Conservation (phyloP, 139 green algal species). For the Deuterostichococcus epilithicus region DNA sequence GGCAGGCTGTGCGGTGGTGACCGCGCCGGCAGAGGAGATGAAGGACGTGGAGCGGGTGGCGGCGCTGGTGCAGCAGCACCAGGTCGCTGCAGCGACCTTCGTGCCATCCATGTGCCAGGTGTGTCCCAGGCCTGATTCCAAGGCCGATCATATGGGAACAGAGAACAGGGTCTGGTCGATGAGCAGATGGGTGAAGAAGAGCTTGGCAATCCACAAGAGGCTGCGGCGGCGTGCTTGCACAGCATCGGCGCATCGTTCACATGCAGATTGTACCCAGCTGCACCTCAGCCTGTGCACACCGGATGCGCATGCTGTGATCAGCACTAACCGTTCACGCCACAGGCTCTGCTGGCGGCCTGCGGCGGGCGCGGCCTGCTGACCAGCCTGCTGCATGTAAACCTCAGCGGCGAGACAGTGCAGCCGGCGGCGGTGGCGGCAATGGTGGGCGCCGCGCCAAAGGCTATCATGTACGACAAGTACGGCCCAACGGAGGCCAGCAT, state of each 20-base stretch:
- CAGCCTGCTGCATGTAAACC: background rate
- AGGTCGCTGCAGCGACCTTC: constrained; percentile 13
- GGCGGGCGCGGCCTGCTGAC: background rate
- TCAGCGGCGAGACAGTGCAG: constrained; percentile 25
- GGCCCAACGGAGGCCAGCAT: constrained; percentile 37
- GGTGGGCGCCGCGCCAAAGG: constrained; percentile 8
- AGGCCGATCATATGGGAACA: background rate
- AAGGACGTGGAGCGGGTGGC: constrained; percentile 20
- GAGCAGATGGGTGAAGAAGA: background rate
- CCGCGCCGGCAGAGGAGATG: constrained; percentile 19
- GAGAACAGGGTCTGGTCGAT: too few species aligned
- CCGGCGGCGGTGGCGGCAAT: background rate
- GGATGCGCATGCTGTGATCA: too few species aligned
- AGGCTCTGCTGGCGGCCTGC: background rate
- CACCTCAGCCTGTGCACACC: too few species aligned
- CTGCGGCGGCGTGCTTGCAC: too few species aligned
- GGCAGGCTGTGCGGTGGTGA: constrained; percentile 10
- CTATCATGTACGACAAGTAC: constrained; percentile 31
- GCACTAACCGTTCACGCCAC: too few species aligned
- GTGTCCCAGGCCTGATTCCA: background rate
- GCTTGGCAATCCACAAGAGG: background rate
- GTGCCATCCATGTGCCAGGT: constrained; percentile 12
- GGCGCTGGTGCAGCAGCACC: constrained; percentile 1
- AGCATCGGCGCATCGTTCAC: too few species aligned
- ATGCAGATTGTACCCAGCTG: too few species aligned